A percentile compares a stretch with the other conserved stretches of the same genome.
Evolutionary conservation across 2,329 filamentous ascomycete species (phyloP).

Genomic region (Graphilbum fragrans): DNA sequence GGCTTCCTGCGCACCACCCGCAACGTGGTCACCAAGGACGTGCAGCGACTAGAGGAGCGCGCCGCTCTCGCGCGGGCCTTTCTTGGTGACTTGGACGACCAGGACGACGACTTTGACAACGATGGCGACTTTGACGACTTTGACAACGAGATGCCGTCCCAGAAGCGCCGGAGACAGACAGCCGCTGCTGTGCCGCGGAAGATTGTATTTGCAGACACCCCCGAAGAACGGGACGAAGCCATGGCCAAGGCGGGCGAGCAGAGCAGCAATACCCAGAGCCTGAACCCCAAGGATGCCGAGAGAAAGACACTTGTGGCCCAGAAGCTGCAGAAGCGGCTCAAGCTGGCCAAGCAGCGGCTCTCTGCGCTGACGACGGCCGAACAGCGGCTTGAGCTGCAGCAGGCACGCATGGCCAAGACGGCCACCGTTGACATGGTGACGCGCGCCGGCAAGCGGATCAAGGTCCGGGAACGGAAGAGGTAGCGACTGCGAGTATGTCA

Average conservation of each 20-base stretch:
- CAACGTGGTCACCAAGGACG: conserved; percentile 47
- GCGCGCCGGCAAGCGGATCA: conserved; percentile 49
- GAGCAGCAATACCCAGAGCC: conserved; percentile 13
- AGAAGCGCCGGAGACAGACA: background rate
- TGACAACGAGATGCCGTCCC: conserved; percentile 10
- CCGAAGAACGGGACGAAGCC: conserved; percentile 24
- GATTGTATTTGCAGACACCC: conserved; percentile 36
- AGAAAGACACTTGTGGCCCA: conserved; percentile 27
- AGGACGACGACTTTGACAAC: conserved; percentile 19
- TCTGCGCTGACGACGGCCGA: conserved; percentile 43
- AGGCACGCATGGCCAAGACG: conserved; percentile 54
- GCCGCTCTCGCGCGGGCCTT: conserved; percentile 29
- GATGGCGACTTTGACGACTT: conserved; percentile 19
- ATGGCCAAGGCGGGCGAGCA: conserved; percentile 18
- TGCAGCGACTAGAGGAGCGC: conserved; percentile 40
- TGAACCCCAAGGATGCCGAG: conserved; percentile 13
- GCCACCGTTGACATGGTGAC: conserved; percentile 46
- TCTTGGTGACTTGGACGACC: conserved; percentile 16
- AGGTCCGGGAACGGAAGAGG: conserved; percentile 50
- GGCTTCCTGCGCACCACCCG: conserved; percentile 52
- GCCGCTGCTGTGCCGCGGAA: conserved; percentile 22
- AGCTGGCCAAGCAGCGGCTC: conserved; percentile 39
- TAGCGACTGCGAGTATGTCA: too few species aligned
- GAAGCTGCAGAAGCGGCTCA: conserved; percentile 35
- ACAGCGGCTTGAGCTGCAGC: conserved; percentile 42